Evolutionary conservation across 768 basidiomycete species (phyloP), one percentile per base, ranked within the genome.

Genomic region (Collybia sordida): DNA sequence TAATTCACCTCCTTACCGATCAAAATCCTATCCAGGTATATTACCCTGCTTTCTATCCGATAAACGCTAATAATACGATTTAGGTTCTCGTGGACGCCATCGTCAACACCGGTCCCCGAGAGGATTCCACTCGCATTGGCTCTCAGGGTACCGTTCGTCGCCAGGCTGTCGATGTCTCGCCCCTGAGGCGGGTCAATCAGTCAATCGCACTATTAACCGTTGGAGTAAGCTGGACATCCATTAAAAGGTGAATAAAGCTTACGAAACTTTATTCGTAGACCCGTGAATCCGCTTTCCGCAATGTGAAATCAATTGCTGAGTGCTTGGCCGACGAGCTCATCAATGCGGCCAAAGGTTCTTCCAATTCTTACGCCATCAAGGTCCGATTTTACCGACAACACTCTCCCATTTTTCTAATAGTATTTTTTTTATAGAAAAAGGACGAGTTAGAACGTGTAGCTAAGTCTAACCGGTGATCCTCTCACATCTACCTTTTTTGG

Each of bases 361-460:
- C 95, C 65, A 99, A 99, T 88, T 98, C 96, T 48, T 99, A 98
- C 70, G 96, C 96, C 55, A 99, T 99, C 83, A 98, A 98, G 91
- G 90, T 90, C 39, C 40, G 74, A 62, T 25, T 25, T 28, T 24
- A 51, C 46, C 14, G 14, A 41, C 23, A 22, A 9, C 25, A 17
- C 25, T 28, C 28, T 23, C 14, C 14, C 11, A 17, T 17, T 34
- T 23, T 24, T 8, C 27, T 44, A 22, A 45, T 36, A 46, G 39
- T 24, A 38, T 35, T 63, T 36, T 55, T 31, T 27, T 4, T 50
- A 62, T 66, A 91, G 93, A 95, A 95, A 91, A 97, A 95, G 80
- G 95, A 98, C 73, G 96, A 99, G 74, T 86, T 99, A 58, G 96
- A 99, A 81, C 95, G 96, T 81, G 97, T 99, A 50, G 97, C 97